These are phyloP conservation scores for Fraxinus latifolia DNA, from an alignment of 305 asterid genomes.

Conservation along the genomic window DNA sequence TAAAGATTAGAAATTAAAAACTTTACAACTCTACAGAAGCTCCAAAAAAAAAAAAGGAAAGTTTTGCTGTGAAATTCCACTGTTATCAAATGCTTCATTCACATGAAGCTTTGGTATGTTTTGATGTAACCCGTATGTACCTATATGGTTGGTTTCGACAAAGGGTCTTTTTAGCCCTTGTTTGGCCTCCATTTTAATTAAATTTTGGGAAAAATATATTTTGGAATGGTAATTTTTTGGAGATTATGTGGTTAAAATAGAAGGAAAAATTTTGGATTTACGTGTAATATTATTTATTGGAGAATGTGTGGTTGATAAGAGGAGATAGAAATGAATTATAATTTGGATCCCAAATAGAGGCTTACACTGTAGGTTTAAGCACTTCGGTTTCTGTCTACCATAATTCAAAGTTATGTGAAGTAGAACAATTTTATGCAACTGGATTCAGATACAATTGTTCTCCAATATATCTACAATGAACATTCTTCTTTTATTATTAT, in stretches of 20 bases:
- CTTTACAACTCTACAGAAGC: neutral
- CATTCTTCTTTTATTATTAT: neutral
- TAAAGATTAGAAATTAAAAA: constrained; percentile 6
- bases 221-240: too few species aligned
- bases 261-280: too few species aligned
- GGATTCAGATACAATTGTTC: neutral
- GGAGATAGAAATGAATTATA: too few species aligned
- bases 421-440: neutral
- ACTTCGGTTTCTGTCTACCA: neutral
- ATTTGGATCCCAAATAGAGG: too few species aligned
- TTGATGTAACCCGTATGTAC: neutral
- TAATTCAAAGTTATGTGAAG: neutral
- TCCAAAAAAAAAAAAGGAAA: neutral
- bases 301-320: too few species aligned
- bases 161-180: neutral
- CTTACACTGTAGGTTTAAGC: neutral
- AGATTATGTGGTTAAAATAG: too few species aligned
- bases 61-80: neutral
- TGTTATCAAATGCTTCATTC: neutral
- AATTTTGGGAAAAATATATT: too few species aligned
- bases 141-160: neutral
- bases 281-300: too few species aligned
- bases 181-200: too few species aligned
- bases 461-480: neutral
- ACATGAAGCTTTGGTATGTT: neutral